phyloP scores from a whole-genome alignment of 441 rosid species.

The Breynia disticha region DNA sequence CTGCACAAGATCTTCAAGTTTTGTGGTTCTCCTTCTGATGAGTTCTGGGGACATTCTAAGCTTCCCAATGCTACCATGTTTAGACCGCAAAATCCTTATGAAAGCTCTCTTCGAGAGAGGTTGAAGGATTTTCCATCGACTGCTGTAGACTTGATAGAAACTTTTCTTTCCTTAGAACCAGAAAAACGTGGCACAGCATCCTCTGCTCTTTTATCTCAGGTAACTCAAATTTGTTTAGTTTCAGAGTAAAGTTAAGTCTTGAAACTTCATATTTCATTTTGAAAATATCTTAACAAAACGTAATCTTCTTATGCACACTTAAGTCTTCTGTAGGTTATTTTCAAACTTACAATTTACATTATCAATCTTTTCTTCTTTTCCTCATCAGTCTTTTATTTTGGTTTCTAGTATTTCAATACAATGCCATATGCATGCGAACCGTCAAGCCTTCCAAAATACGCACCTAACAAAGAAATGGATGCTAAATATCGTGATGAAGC shows the following conservation, averaged over 20 bases:
- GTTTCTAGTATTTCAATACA: slow-evolving; percentile 56
- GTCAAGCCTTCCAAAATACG: slow-evolving; percentile 74
- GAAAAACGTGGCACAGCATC: slow-evolving; percentile 85
- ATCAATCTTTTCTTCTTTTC: too few relatives aligned
- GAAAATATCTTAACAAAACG: too few relatives aligned
- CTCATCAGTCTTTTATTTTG: neutral
- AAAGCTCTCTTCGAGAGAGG: slow-evolving; percentile 53
- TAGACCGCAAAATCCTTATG: slow-evolving; percentile 59
- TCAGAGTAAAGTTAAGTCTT: too few relatives aligned
- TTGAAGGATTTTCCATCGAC: slow-evolving; percentile 43
- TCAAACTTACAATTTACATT: too few relatives aligned
- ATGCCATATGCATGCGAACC: slow-evolving; percentile 80
- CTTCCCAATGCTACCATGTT: slow-evolving; percentile 64
- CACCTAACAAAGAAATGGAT: slow-evolving; percentile 91
- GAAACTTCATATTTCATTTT: too few relatives aligned
- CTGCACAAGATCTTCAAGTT: slow-evolving; percentile 81
- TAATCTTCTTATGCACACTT: too few relatives aligned
- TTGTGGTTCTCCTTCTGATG: slow-evolving; percentile 86
- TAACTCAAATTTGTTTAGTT: slow-evolving; percentile 11
- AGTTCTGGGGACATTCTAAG: slow-evolving; percentile 57
- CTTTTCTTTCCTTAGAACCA: slow-evolving; percentile 67
- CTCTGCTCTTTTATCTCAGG: slow-evolving; percentile 61
- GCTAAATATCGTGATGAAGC: slow-evolving; percentile 67
- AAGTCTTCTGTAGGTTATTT: too few relatives aligned
- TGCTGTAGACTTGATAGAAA: slow-evolving; percentile 50